Conservation (phyloP, 225 moss, liverwort and hornwort species). For the Physcomitrellopsis africana region DNA sequence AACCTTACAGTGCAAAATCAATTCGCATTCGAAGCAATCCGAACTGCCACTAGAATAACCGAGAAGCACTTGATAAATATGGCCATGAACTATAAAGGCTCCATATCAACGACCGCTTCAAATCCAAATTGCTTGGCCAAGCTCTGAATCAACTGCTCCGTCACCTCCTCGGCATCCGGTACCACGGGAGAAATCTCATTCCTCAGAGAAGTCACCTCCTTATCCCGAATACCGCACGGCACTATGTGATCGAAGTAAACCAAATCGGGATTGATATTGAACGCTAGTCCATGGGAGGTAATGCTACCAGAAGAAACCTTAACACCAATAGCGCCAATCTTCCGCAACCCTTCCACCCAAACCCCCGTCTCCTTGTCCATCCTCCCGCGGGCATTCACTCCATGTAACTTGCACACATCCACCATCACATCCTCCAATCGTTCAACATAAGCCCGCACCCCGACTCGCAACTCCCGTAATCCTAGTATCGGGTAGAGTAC, state of each 20-base stretch:
- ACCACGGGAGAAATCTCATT: conserved; percentile 52
- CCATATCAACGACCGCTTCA: conserved; percentile 36
- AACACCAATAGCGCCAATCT: conserved; percentile 92
- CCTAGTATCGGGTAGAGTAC: conserved; percentile 82
- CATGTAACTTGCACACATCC: conserved; percentile 65
- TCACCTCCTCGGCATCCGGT: conserved; percentile 57
- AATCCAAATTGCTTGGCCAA: conserved; percentile 73
- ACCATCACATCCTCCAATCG: conserved; percentile 88
- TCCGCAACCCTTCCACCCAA: conserved; percentile 78
- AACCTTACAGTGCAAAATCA: neutral
- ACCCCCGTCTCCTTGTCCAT: conserved; percentile 79
- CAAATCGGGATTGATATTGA: conserved; percentile 81
- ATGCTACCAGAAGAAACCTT: conserved; percentile 78
- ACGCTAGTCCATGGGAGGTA: conserved; percentile 87
- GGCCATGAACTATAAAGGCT: conserved; percentile 9
- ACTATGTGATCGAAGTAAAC: conserved; percentile 70
- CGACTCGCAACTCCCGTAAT: conserved; percentile 59
- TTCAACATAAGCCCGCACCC: conserved; percentile 82
- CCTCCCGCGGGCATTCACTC: conserved; percentile 71
- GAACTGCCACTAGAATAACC: no score
- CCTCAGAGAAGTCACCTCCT: conserved; percentile 84
- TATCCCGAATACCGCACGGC: conserved; percentile 85
- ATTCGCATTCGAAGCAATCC: no score
- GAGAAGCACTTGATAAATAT: no score
- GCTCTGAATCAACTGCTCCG: conserved; percentile 83